Base-by-base conservation (phyloP, 441 rosid genomes). In the Adansonia gregorii region DNA sequence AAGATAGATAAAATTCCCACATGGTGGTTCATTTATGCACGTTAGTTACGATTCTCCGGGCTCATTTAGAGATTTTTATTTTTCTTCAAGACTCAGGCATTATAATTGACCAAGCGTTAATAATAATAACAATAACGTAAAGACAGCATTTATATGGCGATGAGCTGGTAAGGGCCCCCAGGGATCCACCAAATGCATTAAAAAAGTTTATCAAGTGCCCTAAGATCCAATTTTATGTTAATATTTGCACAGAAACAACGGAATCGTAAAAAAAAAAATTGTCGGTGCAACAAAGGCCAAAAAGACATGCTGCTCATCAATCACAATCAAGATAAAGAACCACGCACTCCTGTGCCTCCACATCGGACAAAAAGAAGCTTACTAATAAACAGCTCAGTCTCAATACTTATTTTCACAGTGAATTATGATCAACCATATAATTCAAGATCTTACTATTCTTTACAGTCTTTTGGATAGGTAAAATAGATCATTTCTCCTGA, bases 81-180 rank as follows among this genome's bases (percentile, higher is more conserved):
- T 27, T 27, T 27, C 74, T 31, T 27, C 35, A 27, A 27, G 35
- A 27, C 35, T 27, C 35, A 27, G 35, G 35, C 35, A 27, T 27
- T 27, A 27, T 1, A 27, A 27, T 27, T 27, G 35, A 27, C 35
- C 35, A 27, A 27, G 35, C 35, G 3, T 1, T 27, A 27, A 27
- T 27, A 27, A 49, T 49, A 49, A 63, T 6, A 27, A 63, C 12
- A 60, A 61, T 24, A 61, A 61, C 24, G n/a, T 3, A 65, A 73
- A 78, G 35, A 64, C 77, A 45, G 15, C 35, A 56, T 66, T 27
- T 1, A 10, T 51, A 24, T 15, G 35, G 11, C 46, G 64, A 20
- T 60, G 35, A 24, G 75, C 72, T n/a, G 72, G 58, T 17, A 43
- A 68, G 39, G 67, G 43, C 49, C 68, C 67, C 77, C 67, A 63